phyloP scores from a whole-genome alignment of 2,329 filamentous ascomycete species.

The Cytospora piceae region DNA sequence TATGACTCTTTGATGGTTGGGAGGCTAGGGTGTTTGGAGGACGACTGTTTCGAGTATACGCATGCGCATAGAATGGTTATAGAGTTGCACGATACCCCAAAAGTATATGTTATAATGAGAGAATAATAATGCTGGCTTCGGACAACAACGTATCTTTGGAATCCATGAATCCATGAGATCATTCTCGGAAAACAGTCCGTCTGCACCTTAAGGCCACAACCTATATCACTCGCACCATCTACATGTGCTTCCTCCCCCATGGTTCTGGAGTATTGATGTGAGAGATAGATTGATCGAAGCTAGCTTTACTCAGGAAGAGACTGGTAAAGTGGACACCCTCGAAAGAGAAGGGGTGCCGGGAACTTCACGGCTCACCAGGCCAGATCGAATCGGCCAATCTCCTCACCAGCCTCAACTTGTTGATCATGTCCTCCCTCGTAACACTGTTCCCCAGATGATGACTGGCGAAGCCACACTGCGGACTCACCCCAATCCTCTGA shows the following conservation, averaged over 20 bases:
- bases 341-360: neutral
- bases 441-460: constrained; percentile 70
- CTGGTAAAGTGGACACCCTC: neutral
- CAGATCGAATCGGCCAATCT: constrained; percentile 69
- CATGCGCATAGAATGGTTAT: neutral
- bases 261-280: no score
- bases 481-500: constrained; percentile 67
- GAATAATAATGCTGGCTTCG: neutral
- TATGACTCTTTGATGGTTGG: neutral
- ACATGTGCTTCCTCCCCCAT: no score
- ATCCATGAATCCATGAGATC: no score
- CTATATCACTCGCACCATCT: no score
- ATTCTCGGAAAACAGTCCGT: no score
- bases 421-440: constrained; percentile 69
- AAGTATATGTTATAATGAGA: neutral
- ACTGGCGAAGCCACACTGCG: constrained; percentile 73
- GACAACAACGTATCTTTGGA: no score
- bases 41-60: neutral
- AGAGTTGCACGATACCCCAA: neutral
- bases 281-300: no score
- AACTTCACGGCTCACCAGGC: constrained; percentile 41
- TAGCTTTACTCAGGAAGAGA: no score
- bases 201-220: no score
- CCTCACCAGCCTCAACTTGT: constrained; percentile 70
- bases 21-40: neutral